Conservation (phyloP, 768 basidiomycete species). For the Pulveroboletus sp. region DNA sequence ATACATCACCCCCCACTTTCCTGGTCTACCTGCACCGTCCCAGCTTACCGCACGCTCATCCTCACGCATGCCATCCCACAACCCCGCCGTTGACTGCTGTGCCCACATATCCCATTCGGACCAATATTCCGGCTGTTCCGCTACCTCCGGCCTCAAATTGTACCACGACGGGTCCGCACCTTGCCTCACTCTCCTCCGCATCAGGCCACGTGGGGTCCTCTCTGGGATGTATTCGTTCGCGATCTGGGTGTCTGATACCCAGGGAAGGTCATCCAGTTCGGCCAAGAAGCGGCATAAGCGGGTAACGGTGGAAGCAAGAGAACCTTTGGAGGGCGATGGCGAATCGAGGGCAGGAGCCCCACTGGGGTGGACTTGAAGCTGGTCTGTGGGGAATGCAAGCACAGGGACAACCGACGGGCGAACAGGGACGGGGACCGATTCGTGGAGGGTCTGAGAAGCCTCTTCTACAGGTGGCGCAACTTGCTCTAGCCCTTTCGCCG, state of each 20-base stretch:
- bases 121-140: slow-evolving; percentile 7
- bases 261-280: slow-evolving; percentile 39
- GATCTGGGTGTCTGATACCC: slow-evolving; percentile 39
- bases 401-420: not conserved
- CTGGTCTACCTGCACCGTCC: not conserved
- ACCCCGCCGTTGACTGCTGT: slow-evolving; percentile 16
- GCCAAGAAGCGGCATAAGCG: slow-evolving; percentile 34
- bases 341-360: not conserved
- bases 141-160: slow-evolving; percentile 11
- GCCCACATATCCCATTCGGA: slow-evolving; percentile 25
- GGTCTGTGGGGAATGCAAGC: not conserved
- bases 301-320: slow-evolving; percentile 21
- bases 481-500: not conserved
- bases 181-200: slow-evolving; percentile 7
- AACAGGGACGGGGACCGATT: not conserved
- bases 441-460: slow-evolving; percentile 19
- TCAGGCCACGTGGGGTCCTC: slow-evolving; percentile 14
- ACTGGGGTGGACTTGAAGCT: not conserved
- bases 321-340: slow-evolving; percentile 4
- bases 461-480: not conserved
- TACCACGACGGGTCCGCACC: slow-evolving; percentile 29
- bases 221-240: slow-evolving; percentile 44
- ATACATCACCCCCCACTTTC: slow-evolving; percentile 9
- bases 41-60: not conserved
- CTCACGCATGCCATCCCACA: slow-evolving; percentile 4